Evolutionary conservation across 2,329 filamentous ascomycete species (phyloP).

Genomic region (Aspergillus puulaauensis): DNA sequence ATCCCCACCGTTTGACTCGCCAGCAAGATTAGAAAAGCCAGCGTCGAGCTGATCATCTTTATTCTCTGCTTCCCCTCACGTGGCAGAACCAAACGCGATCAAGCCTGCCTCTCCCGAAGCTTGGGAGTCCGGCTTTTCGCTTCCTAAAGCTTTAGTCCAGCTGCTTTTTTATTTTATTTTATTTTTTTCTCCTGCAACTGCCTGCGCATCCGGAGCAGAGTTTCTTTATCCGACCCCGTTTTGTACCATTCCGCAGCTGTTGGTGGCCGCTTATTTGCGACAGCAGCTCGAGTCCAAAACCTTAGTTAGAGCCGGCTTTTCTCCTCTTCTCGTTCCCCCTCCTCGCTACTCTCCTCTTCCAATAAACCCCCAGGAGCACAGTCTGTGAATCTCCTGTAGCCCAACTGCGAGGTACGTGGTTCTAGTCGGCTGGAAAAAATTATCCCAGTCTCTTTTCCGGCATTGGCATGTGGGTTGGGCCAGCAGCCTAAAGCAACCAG

Average conservation of each 20-base stretch:
- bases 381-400: background rate
- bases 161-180: constrained; percentile 12
- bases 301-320: constrained; percentile 2
- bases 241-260: constrained; percentile 18
- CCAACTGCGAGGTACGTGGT: constrained; percentile 15
- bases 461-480: constrained; percentile 20
- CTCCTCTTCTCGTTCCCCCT: constrained; percentile 4
- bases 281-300: constrained; percentile 13
- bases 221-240: constrained; percentile 13
- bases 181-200: constrained; percentile 7
- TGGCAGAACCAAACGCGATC: constrained; percentile 16
- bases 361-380: constrained; percentile 1
- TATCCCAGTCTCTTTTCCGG: constrained; percentile 12
- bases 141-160: background rate
- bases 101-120: constrained; percentile 7
- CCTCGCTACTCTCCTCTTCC: constrained; percentile 1
- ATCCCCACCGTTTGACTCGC: constrained; percentile 8
- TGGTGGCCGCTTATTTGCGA: constrained; percentile 19
- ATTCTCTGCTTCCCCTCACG: constrained; percentile 19
- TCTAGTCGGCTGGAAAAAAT: constrained; percentile 8
- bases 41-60: constrained; percentile 4
- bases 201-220: constrained; percentile 13
- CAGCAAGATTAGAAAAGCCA: constrained; percentile 13
- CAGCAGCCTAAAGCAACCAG: constrained; percentile 18
- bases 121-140: background rate